A percentile compares a stretch with the other conserved stretches of the same genome.
These are phyloP conservation scores for Ettlia oleoabundans DNA, from an alignment of 139 green algal species.

Conservation along the genomic window DNA sequence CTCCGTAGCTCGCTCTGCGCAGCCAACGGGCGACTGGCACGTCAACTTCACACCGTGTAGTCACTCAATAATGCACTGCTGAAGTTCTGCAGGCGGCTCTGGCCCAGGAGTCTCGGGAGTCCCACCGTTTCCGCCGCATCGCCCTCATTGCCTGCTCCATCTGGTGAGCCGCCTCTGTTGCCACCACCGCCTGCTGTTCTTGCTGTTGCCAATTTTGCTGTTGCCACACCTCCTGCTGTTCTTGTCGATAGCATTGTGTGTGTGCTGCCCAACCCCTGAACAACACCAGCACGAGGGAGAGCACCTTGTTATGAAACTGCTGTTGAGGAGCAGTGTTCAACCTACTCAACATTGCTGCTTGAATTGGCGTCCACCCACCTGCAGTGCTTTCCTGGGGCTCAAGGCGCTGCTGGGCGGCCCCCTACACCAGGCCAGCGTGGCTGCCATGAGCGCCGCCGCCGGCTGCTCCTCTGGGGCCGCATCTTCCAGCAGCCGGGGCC, in stretches of 20 bases:
- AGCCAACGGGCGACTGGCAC: too few relatives aligned
- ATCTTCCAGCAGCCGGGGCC: background rate
- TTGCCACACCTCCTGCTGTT: too few relatives aligned
- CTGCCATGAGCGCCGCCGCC: too few relatives aligned
- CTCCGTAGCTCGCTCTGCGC: too few relatives aligned
- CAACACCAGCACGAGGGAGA: too few relatives aligned
- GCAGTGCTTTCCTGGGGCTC: conserved; percentile 31
- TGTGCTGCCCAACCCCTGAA: too few relatives aligned
- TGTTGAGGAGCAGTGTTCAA: background rate
- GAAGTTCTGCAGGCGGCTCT: background rate
- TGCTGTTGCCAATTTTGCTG: too few relatives aligned
- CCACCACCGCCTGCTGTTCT: too few relatives aligned
- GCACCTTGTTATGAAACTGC: too few relatives aligned
- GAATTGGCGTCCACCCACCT: background rate
- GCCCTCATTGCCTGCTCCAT: conserved; percentile 13
- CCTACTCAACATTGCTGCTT: background rate
- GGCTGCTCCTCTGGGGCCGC: background rate
- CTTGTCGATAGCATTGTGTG: too few relatives aligned
- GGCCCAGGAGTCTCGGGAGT: background rate
- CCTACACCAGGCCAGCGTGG: background rate
- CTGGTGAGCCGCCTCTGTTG: background rate
- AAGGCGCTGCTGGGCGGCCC: conserved; percentile 25
- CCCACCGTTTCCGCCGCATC: background rate
- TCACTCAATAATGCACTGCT: too few relatives aligned
- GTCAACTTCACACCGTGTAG: too few relatives aligned